A percentile compares a stretch with the other conserved stretches of the same genome.
Conservation (phyloP, 345 rosid genomes). For the Capsella bursapastoris region DNA sequence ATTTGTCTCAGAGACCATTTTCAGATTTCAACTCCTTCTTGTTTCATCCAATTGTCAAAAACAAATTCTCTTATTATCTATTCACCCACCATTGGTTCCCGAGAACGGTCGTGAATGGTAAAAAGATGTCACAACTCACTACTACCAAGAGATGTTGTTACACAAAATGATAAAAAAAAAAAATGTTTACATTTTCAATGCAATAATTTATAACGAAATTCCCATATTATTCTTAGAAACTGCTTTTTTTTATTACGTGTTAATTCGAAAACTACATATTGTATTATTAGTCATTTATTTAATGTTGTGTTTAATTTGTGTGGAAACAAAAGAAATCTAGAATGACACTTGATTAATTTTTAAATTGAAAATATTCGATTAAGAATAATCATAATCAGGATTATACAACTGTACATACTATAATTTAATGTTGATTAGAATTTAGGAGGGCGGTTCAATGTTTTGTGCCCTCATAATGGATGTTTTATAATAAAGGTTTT, state of each 20-base stretch:
- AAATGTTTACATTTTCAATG: background rate
- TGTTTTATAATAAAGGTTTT: constrained; percentile 4
- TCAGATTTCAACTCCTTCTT: constrained; percentile 30
- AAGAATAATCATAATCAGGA: constrained; percentile 2
- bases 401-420: background rate
- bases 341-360: background rate
- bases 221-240: background rate
- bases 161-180: too few relatives aligned
- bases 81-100: constrained; percentile 34
- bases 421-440: constrained; percentile 16
- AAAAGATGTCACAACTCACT: constrained; percentile 9
- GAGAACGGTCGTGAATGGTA: constrained; percentile 31
- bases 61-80: background rate
- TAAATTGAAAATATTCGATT: background rate
- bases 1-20: constrained; percentile 32
- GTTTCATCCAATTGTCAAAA: constrained; percentile 34
- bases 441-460: constrained; percentile 42
- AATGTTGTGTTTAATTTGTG: background rate
- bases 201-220: background rate
- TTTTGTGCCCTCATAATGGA: constrained; percentile 13
- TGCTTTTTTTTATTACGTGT: background rate
- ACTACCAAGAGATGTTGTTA: background rate
- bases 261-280: background rate
- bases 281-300: background rate
- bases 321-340: background rate